These are phyloP conservation scores for Emmonsiellopsis sp. DNA, from an alignment of 2,329 filamentous ascomycete genomes.

Conservation along the genomic window DNA sequence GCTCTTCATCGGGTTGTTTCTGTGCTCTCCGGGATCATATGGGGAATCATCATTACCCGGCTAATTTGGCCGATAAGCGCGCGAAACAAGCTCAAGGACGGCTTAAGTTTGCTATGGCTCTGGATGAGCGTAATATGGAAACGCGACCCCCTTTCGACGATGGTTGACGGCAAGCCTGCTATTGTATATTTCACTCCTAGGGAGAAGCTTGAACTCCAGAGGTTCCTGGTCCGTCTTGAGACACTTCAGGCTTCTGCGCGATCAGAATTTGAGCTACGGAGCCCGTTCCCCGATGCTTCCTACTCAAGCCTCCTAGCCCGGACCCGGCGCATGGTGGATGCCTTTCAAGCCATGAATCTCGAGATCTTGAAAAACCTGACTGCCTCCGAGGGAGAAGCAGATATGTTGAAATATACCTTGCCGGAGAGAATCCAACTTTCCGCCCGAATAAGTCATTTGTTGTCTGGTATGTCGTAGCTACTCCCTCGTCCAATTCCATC, in stretches of 20 bases:
- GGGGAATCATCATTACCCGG: conserved; percentile 84
- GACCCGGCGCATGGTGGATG: conserved; percentile 77
- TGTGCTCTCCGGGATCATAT: conserved; percentile 77
- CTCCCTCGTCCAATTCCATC: not conserved
- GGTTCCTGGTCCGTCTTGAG: conserved; percentile 65
- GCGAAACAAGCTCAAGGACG: conserved; percentile 76
- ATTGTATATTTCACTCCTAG: conserved; percentile 72
- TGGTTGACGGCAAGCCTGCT: conserved; percentile 50
- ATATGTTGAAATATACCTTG: conserved; percentile 68
- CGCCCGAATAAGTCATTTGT: conserved; percentile 80
- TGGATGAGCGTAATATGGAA: conserved; percentile 97
- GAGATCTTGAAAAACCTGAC: conserved; percentile 72
- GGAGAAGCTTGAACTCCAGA: conserved; percentile 79
- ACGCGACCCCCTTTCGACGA: conserved; percentile 70
- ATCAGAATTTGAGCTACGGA: conserved; percentile 81
- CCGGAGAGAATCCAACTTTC: conserved; percentile 73
- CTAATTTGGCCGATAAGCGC: conserved; percentile 92
- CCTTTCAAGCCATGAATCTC: conserved; percentile 93
- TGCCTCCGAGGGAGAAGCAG: conserved; percentile 69
- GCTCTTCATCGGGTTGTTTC: conserved; percentile 77
- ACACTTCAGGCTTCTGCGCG: conserved; percentile 60
- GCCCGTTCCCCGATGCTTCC: conserved; percentile 69
- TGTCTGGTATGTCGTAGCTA: conserved; percentile 39
- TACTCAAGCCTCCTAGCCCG: conserved; percentile 67
- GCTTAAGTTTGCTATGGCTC: conserved; percentile 81